Conservation (phyloP, 495 filamentous ascomycete genomes). For the Pseudoneurospora amorphoporcata region DNA sequence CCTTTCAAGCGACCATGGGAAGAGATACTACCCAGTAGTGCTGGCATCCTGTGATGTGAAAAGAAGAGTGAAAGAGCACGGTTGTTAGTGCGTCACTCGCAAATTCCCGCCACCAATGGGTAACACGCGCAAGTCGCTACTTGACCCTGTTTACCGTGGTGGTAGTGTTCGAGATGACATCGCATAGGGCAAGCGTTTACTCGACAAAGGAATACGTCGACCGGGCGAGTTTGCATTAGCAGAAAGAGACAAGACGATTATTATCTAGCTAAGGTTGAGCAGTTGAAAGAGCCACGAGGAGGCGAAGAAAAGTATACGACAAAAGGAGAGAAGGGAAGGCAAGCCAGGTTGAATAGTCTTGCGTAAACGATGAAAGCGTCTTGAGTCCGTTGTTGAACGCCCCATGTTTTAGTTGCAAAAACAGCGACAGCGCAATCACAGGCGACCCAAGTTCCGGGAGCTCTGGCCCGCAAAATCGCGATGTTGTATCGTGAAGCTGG, state of each 20-base stretch:
- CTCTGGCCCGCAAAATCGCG: constrained; percentile 23
- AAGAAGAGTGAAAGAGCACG: background rate
- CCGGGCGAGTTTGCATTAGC: background rate
- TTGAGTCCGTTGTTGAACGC: constrained; percentile 73
- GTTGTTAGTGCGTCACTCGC: background rate
- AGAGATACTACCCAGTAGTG: background rate
- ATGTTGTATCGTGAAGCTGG: constrained; percentile 40
- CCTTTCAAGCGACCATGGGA: background rate
- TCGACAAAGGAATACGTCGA: background rate
- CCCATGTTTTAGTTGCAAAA: constrained; percentile 76
- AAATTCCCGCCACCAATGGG: background rate
- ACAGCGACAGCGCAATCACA: constrained; percentile 52
- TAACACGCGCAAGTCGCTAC: background rate
- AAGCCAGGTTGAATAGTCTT: constrained; percentile 61
- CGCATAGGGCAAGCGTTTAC: background rate
- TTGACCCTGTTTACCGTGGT: background rate
- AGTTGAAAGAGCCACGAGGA: background rate
- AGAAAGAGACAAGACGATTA: background rate
- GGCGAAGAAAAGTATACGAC: constrained; percentile 3
- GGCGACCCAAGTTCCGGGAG: constrained; percentile 35
- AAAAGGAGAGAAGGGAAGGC: constrained; percentile 30
- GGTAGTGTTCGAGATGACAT: background rate
- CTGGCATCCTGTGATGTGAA: background rate
- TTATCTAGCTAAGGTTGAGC: background rate
- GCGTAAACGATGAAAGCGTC: constrained; percentile 52